phyloP scores from a whole-genome alignment of 2,329 filamentous ascomycete species.

The Dothistroma pini region DNA sequence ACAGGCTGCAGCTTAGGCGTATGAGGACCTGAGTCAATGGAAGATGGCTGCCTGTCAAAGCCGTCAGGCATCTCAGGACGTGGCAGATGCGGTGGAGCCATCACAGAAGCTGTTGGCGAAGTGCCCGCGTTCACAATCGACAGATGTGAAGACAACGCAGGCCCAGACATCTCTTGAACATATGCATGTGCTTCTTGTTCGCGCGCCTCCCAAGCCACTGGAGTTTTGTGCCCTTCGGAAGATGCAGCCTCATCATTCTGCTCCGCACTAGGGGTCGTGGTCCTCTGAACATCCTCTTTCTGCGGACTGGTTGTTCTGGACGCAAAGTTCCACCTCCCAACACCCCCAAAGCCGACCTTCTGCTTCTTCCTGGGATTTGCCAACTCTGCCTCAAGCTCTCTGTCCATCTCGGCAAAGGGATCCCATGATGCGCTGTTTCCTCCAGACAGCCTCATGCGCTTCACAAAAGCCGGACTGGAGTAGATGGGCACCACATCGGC shows the following conservation, averaged over 20 bases:
- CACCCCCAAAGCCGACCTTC: constrained; percentile 65
- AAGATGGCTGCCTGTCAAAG: neutral
- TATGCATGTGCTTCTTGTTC: neutral
- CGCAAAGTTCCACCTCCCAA: constrained; percentile 69
- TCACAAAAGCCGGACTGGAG: constrained; percentile 76
- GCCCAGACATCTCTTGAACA: neutral
- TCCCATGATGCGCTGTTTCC: constrained; percentile 59
- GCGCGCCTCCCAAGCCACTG: neutral
- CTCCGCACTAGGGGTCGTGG: neutral
- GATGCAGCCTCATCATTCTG: neutral
- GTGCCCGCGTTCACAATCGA: neutral
- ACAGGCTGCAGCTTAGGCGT: constrained; percentile 34
- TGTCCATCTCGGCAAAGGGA: constrained; percentile 61
- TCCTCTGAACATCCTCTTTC: constrained; percentile 35
- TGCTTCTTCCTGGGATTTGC: constrained; percentile 61
- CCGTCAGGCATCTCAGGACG: constrained; percentile 21
- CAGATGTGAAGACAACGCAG: neutral
- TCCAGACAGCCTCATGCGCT: constrained; percentile 65
- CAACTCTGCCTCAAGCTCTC: constrained; percentile 54
- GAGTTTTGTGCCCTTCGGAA: neutral
- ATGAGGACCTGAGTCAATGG: constrained; percentile 16
- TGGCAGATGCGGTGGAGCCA: constrained; percentile 29
- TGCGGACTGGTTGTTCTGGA: constrained; percentile 70
- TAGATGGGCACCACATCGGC: constrained; percentile 31
- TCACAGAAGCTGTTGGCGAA: neutral